These are phyloP conservation scores for Vanrija pseudolonga DNA, from an alignment of 1,284 basidiomycete genomes.

Conservation along the genomic window DNA sequence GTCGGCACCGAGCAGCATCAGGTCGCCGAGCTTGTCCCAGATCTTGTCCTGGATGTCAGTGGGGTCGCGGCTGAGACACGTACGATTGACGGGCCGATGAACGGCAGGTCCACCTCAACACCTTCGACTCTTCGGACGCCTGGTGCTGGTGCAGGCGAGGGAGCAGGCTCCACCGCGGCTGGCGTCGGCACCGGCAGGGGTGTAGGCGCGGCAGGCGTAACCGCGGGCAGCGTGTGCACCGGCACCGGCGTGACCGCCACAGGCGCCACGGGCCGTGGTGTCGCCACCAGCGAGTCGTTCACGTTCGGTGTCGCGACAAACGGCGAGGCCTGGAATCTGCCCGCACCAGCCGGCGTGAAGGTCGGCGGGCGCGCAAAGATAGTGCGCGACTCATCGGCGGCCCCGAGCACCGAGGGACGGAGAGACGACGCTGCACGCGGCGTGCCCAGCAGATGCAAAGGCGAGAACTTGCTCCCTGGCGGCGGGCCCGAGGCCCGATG, in stretches of 20 bases:
- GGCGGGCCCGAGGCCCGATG: slow-evolving; percentile 10
- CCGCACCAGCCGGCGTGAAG: slow-evolving; percentile 3
- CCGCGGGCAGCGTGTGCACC: not conserved
- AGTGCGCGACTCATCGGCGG: not conserved
- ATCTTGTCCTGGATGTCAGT: slow-evolving; percentile 33
- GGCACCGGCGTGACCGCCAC: not conserved
- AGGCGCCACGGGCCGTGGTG: not conserved
- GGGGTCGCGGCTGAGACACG: slow-evolving; percentile 6
- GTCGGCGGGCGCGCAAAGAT: slow-evolving; percentile 1
- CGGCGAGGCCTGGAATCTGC: not conserved
- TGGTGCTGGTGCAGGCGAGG: not conserved
- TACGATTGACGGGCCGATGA: slow-evolving; percentile 30
- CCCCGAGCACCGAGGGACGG: not conserved
- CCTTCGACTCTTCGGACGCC: slow-evolving; percentile 12
- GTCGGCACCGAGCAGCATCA: slow-evolving; percentile 32
- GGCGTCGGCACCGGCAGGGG: not conserved
- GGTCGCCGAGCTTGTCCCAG: slow-evolving; percentile 25
- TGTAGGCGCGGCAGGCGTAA: not conserved
- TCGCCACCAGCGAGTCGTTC: not conserved
- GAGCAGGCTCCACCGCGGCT: not conserved
- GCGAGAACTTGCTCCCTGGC: slow-evolving; percentile 30
- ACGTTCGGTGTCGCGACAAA: not conserved
- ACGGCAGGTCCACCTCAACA: slow-evolving; percentile 16
- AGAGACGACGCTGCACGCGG: slow-evolving; percentile 19
- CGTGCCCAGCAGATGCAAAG: slow-evolving; percentile 31